Conservation (phyloP, 805 yeast species). For the Candida koratica region DNA sequence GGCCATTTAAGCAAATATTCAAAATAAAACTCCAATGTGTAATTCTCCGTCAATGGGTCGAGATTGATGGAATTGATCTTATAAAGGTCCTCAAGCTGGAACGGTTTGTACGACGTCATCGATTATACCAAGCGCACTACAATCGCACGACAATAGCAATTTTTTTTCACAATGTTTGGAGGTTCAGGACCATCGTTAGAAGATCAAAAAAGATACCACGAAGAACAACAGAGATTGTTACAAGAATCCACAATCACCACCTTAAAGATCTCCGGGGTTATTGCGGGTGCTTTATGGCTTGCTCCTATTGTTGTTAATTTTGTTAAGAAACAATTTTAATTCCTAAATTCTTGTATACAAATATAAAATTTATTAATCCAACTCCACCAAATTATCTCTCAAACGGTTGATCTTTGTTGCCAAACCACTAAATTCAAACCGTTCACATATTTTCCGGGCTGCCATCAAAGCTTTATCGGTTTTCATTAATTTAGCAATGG, state of each 20-base stretch:
- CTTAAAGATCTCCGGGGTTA: slow-evolving; percentile 53
- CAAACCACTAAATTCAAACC: slow-evolving; percentile 41
- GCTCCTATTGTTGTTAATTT: slow-evolving; percentile 55
- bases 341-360: no score
- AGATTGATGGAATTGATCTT: slow-evolving; percentile 70
- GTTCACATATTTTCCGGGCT: slow-evolving; percentile 78
- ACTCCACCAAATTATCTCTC: slow-evolving; percentile 30
- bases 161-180: slow-evolving; percentile 36
- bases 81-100: slow-evolving; percentile 81
- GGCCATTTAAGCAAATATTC: slow-evolving; percentile 89
- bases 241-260: slow-evolving; percentile 60
- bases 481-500: slow-evolving; percentile 63
- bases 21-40: slow-evolving; percentile 75
- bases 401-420: slow-evolving; percentile 35
- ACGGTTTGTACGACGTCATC: slow-evolving; percentile 89
- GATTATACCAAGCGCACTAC: background rate
- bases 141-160: slow-evolving; percentile 4
- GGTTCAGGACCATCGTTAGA: slow-evolving; percentile 43
- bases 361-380: no score
- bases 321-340: slow-evolving; percentile 45
- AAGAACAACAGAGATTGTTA: slow-evolving; percentile 65
- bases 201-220: slow-evolving; percentile 20
- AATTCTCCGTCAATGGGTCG: slow-evolving; percentile 90
- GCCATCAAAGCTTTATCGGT: slow-evolving; percentile 80
- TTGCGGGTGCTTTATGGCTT: slow-evolving; percentile 63